These are phyloP conservation scores for Neurospora sp. DNA, from an alignment of 495 filamentous ascomycete genomes.

Conservation along the genomic window DNA sequence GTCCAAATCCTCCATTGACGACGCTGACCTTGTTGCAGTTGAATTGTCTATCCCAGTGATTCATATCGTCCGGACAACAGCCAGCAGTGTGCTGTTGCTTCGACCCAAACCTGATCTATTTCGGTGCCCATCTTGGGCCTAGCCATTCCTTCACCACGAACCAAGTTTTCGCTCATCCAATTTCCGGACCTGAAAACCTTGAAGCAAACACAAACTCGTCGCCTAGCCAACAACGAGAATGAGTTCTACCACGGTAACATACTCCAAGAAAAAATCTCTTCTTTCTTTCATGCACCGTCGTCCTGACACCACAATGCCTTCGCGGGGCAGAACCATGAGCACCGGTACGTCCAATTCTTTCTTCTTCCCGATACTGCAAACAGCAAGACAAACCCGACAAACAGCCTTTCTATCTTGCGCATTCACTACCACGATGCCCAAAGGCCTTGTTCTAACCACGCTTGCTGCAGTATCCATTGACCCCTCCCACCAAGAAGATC, in stretches of 20 bases:
- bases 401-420: not conserved
- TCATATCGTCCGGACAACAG: not conserved
- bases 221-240: not conserved
- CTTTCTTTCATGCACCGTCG: not conserved
- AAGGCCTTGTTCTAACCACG: not conserved
- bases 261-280: conserved; percentile 8
- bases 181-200: not conserved
- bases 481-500: not conserved
- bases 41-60: not conserved
- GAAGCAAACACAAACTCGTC: not conserved
- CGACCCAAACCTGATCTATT: not conserved
- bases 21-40: not conserved
- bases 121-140: not conserved
- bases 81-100: not conserved
- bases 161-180: not conserved
- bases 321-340: not conserved
- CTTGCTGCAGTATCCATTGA: not conserved
- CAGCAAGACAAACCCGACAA: not conserved
- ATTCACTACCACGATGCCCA: not conserved
- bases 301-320: not conserved
- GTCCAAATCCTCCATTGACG: not conserved
- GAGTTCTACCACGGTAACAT: conserved; percentile 6
- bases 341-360: not conserved
- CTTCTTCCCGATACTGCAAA: not conserved
- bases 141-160: not conserved